A percentile compares a stretch with the other conserved stretches of the same genome.
These are phyloP conservation scores for Leccinellum luteum DNA, from an alignment of 768 basidiomycete species.

Conservation along the genomic window DNA sequence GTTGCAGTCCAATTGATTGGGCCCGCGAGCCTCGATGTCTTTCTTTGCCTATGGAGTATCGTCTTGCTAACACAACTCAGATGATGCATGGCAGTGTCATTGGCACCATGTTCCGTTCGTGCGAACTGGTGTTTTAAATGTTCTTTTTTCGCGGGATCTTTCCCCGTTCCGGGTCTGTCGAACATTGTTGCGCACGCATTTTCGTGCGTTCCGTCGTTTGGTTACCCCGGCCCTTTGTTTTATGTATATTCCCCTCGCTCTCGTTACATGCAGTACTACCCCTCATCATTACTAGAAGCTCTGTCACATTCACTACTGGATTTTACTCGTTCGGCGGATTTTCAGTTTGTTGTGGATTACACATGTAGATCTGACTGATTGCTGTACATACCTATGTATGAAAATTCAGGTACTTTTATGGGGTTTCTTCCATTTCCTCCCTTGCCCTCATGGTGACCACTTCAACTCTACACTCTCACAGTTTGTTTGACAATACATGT, in stretches of 20 bases:
- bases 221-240: background rate
- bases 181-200: background rate
- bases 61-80: no score
- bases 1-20: conserved; percentile 24
- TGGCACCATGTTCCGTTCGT: background rate
- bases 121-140: background rate
- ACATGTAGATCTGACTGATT: no score
- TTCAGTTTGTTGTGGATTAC: no score
- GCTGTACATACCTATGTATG: no score
- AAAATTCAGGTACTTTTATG: no score
- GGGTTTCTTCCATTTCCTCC: no score
- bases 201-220: background rate
- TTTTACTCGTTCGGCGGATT: no score
- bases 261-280: background rate
- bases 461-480: no score
- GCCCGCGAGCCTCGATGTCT: background rate
- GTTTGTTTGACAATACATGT: no score
- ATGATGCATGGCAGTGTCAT: background rate
- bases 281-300: background rate
- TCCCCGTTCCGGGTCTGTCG: background rate
- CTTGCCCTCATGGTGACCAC: no score
- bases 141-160: background rate
- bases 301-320: background rate
- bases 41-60: background rate
- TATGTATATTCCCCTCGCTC: background rate